Conservation (phyloP, 2,329 filamentous ascomycete genomes). For the Xylaria sp. region DNA sequence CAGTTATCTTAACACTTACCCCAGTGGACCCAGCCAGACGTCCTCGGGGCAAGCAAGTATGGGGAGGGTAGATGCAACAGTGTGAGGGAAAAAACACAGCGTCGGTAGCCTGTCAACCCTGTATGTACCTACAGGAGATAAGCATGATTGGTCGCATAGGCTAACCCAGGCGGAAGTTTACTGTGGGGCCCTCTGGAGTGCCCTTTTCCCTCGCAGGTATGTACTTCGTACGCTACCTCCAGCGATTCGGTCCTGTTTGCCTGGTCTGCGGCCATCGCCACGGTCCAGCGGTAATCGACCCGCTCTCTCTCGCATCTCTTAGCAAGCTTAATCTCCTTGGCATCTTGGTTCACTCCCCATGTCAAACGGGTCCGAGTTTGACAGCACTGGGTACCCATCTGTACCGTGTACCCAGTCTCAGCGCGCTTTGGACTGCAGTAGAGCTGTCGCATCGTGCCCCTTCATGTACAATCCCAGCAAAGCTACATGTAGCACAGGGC, state of each 20-base stretch:
- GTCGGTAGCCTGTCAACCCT: constrained; percentile 27
- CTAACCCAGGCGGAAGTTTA: constrained; percentile 26
- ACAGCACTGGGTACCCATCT: neutral
- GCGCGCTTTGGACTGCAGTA: constrained; percentile 14
- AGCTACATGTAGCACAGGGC: constrained; percentile 16
- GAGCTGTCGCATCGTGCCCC: constrained; percentile 29
- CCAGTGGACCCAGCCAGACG: constrained; percentile 25
- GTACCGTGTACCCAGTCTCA: neutral
- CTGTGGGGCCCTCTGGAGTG: constrained; percentile 10
- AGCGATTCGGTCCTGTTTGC: constrained; percentile 35
- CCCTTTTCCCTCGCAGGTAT: constrained; percentile 7
- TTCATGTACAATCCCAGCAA: neutral
- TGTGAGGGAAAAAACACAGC: constrained; percentile 30
- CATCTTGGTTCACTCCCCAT: constrained; percentile 4
- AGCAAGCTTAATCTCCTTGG: constrained; percentile 21
- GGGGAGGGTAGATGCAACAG: constrained; percentile 34
- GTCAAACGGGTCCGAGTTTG: neutral
- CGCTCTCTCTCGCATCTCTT: constrained; percentile 27
- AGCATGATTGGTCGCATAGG: constrained; percentile 30
- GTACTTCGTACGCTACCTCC: neutral
- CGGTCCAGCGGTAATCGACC: constrained; percentile 11
- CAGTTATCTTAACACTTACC: neutral
- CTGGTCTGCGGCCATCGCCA: constrained; percentile 12
- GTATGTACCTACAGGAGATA: constrained; percentile 15
- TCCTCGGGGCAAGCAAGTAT: constrained; percentile 23